These are phyloP conservation scores for Amphibolis antarctica DNA, from an alignment of 106 monocot species.

Conservation along the genomic window DNA sequence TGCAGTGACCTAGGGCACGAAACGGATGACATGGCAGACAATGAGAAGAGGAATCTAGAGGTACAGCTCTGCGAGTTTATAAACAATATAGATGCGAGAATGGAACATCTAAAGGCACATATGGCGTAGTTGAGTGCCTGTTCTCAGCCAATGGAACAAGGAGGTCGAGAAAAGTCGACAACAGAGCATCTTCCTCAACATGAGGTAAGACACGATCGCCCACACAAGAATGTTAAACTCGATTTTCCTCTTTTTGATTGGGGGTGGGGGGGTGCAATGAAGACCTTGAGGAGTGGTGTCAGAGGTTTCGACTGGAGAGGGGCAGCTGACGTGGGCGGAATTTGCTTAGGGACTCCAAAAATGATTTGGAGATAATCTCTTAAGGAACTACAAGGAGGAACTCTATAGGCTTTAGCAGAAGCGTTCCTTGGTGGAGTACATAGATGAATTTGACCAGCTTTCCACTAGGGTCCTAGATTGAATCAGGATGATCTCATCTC, in stretches of 20 bases:
- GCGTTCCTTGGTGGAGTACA: not conserved
- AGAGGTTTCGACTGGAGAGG: rapidly evolving
- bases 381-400: not conserved
- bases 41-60: too few species aligned
- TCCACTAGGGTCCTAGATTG: not conserved
- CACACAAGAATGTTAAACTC: not conserved
- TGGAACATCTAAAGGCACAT: too few species aligned
- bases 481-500: not conserved
- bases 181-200: too few species aligned
- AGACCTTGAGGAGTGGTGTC: not conserved
- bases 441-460: not conserved
- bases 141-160: too few species aligned
- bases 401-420: not conserved
- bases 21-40: too few species aligned
- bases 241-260: not conserved
- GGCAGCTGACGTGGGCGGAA: not conserved
- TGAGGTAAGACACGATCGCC: not conserved
- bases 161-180: too few species aligned
- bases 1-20: too few species aligned
- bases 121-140: too few species aligned
- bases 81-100: too few species aligned
- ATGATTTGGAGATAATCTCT: not conserved
- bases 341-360: not conserved
- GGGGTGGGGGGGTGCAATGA: too few species aligned
- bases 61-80: too few species aligned